Evolutionary conservation across 2,329 filamentous ascomycete species (phyloP).

Genomic region (Fusarium pininemorale): DNA sequence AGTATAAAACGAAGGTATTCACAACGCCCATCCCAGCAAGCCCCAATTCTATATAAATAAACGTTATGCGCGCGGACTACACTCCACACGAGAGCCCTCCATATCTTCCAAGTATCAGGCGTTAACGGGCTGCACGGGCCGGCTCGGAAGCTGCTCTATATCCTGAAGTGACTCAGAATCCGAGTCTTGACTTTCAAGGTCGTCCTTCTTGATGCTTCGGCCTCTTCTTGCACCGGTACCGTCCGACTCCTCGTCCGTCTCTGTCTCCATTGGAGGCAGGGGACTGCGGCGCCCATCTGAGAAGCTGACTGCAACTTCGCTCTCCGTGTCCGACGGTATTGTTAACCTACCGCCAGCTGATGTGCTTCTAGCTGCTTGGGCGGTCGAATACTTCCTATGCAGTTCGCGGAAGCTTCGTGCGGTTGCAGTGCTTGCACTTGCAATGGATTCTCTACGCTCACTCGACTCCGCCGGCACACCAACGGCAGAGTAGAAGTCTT

Average conservation of each 20-base stretch:
- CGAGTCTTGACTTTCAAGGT: constrained; percentile 41
- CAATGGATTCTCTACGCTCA: constrained; percentile 67
- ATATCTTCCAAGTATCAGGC: constrained; percentile 40
- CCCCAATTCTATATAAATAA: constrained; percentile 31
- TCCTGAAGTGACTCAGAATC: constrained; percentile 44
- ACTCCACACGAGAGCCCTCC: constrained; percentile 19
- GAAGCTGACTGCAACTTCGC: constrained; percentile 67
- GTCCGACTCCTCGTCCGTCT: constrained; percentile 45
- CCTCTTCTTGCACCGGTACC: constrained; percentile 19
- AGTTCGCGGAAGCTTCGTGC: constrained; percentile 71
- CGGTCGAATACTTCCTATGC: constrained; percentile 67
- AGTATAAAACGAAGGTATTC: constrained; percentile 20
- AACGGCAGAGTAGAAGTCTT: constrained; percentile 64
- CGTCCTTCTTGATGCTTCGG: constrained; percentile 41
- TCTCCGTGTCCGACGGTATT: constrained; percentile 66
- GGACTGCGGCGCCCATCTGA: constrained; percentile 68
- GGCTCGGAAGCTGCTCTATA: constrained; percentile 43
- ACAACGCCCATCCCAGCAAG: constrained; percentile 9
- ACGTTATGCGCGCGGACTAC: constrained; percentile 41
- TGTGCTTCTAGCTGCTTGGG: constrained; percentile 56
- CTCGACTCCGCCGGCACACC: constrained; percentile 55
- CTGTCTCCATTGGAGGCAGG: constrained; percentile 60
- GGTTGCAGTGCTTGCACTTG: constrained; percentile 73
- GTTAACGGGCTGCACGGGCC: constrained; percentile 46
- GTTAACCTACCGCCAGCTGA: constrained; percentile 54